These are phyloP conservation scores for Yarrowia hollandica DNA, from an alignment of 805 yeast species.

Conservation along the genomic window DNA sequence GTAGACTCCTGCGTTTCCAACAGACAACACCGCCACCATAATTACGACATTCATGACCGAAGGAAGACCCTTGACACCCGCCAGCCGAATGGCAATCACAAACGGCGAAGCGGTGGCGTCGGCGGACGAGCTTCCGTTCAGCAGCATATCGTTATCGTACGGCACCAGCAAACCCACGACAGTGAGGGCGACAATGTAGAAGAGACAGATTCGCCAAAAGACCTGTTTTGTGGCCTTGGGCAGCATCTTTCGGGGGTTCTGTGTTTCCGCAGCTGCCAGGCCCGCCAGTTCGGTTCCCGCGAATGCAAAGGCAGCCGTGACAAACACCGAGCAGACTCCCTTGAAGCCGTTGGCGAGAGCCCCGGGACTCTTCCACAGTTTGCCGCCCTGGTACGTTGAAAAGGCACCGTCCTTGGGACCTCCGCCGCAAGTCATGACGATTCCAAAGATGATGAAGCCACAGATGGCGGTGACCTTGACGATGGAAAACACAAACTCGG, in stretches of 20 bases:
- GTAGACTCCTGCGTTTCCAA: slow-evolving; percentile 2
- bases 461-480: background rate
- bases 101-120: slow-evolving; percentile 77
- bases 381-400: slow-evolving; percentile 36
- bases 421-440: slow-evolving; percentile 3
- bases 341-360: slow-evolving; percentile 64
- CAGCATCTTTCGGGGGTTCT: slow-evolving; percentile 59
- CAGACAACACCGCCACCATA: slow-evolving; percentile 2
- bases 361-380: slow-evolving; percentile 63
- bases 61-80: background rate
- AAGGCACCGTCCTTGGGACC: slow-evolving; percentile 1
- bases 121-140: slow-evolving; percentile 49
- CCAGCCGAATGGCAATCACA: slow-evolving; percentile 42
- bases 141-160: slow-evolving; percentile 49
- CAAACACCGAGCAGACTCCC: slow-evolving; percentile 63
- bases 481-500: slow-evolving; percentile 12
- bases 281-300: slow-evolving; percentile 56
- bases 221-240: slow-evolving; percentile 72
- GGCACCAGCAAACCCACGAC: slow-evolving; percentile 66
- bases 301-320: slow-evolving; percentile 65
- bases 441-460: slow-evolving; percentile 3
- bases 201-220: slow-evolving; percentile 59
- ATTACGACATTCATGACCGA: slow-evolving; percentile 8
- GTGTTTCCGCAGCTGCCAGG: slow-evolving; percentile 56
- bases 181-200: slow-evolving; percentile 44